These are phyloP conservation scores for Chytriomyces hyalinus DNA, from an alignment of 192 early-diverging fungal genomes.

Conservation along the genomic window DNA sequence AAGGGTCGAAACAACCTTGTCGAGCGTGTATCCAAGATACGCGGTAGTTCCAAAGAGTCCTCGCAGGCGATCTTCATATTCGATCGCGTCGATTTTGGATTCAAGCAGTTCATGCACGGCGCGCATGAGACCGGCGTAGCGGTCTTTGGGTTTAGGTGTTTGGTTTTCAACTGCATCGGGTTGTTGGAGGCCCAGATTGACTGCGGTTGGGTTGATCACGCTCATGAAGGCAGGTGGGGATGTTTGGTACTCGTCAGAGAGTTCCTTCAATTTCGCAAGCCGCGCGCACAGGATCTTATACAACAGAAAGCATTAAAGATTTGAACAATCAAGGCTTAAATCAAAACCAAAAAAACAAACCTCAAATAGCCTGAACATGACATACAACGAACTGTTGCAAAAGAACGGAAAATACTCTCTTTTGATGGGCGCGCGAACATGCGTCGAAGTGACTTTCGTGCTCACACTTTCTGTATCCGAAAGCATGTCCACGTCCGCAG, in stretches of 20 bases:
- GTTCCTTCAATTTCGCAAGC: constrained; percentile 77
- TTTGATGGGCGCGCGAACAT: constrained; percentile 22
- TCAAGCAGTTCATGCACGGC: constrained; percentile 78
- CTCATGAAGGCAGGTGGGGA: constrained; percentile 58
- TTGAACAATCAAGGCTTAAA: not conserved
- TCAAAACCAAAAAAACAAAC: constrained; percentile 51
- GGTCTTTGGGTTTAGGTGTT: constrained; percentile 54
- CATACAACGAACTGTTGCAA: constrained; percentile 84
- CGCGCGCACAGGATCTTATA: constrained; percentile 82
- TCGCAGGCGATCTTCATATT: constrained; percentile 88
- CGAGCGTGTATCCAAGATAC: constrained; percentile 86
- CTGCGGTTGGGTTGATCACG: constrained; percentile 63
- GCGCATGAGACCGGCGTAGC: constrained; percentile 78
- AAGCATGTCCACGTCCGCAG: constrained; percentile 42
- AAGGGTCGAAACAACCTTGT: constrained; percentile 81
- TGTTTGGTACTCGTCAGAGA: constrained; percentile 64
- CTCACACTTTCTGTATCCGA: constrained; percentile 29
- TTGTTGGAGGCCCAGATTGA: constrained; percentile 54
- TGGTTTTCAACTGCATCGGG: constrained; percentile 18
- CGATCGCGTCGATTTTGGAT: constrained; percentile 76
- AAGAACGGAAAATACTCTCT: constrained; percentile 73
- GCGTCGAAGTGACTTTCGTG: constrained; percentile 15
- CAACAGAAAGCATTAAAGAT: constrained; percentile 13
- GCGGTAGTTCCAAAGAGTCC: constrained; percentile 89
- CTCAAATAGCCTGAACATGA: constrained; percentile 86